Base-by-base conservation (phyloP, 2,329 filamentous ascomycete species). In the Aspergillus sp. region DNA sequence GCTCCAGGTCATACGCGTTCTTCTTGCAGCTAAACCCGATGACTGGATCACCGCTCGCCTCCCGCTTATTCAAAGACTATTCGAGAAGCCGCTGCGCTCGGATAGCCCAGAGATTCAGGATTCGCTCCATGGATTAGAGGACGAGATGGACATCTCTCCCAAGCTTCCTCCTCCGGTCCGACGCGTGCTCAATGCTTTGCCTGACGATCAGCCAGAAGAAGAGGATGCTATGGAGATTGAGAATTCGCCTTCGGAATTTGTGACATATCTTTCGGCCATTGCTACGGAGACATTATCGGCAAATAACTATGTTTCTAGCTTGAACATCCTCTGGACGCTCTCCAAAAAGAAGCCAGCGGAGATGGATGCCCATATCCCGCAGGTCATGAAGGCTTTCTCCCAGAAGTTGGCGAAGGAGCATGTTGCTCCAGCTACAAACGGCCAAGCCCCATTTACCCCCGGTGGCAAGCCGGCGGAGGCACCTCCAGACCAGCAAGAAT, bases 71-170 rank as follows among this genome's bases (percentile, higher is more conserved):
- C 90, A 96, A 69, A 95, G 90, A 67, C 83, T 97, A 11, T 74
- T 97, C 13, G 92, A 96, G 57, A 96, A 95, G 74, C 85, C 89
- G 11, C 75, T 99, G 49, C 90, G 89, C 63, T 93, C 87, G 3
- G 93, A 97, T 60, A 89, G 92, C 58, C 84, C 90, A 0, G 94
- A 99, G 66, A 85, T 99, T 8, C 95, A 99, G 63, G 93, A 97
- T 65, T 96, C 89, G 65, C 76, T 97, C 30, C 90, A 97, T 70
- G 80, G 86, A 22, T 77, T 84, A 3, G 86, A 91, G 59, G 82
- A 86, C 56, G 82, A 85, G 32, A 82, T 82, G 56, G 87, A 90
- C 49, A 84, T 89, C 43, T 83, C 81, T 16, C 84, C 85, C 6
- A 82, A 86, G 54, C 76, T 96, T 45, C 85, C 86, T 60, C 86